These are phyloP conservation scores for Cymbopogon flexuosus DNA, from an alignment of 202 grass and related monocot species.

Conservation along the genomic window DNA sequence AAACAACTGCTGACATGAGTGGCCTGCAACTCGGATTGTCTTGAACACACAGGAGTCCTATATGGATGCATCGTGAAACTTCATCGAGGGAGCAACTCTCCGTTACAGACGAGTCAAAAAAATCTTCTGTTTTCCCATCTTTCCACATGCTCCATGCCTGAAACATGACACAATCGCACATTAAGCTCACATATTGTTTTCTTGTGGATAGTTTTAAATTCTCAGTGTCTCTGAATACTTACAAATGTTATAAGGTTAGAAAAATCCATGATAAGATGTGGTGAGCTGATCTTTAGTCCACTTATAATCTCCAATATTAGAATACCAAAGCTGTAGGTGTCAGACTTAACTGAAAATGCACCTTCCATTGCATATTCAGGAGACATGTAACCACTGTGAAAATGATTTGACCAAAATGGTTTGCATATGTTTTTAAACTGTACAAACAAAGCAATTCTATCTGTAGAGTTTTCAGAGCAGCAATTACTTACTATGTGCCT, in stretches of 20 bases:
- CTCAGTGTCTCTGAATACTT: neutral
- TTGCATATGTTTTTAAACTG: too few species aligned
- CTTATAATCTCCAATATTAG: conserved; percentile 42
- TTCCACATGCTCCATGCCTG: conserved; percentile 38
- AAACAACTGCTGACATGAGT: conserved; percentile 19
- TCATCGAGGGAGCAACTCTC: neutral
- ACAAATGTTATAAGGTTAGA: conserved; percentile 1
- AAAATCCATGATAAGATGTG: neutral
- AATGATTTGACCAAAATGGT: neutral
- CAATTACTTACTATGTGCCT: conserved; percentile 54
- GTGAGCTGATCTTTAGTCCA: conserved; percentile 24
- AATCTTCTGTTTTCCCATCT: neutral
- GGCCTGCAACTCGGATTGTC: conserved; percentile 6
- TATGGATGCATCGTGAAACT: conserved; percentile 19
- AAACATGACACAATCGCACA: too few species aligned
- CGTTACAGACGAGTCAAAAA: neutral
- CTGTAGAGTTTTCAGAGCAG: neutral
- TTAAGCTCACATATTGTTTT: too few species aligned
- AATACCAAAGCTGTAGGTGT: conserved; percentile 42
- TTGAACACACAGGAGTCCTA: conserved; percentile 33
- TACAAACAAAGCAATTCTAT: neutral
- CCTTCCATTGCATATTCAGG: too few species aligned
- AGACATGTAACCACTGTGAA: too few species aligned
- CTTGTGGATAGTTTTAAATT: too few species aligned
- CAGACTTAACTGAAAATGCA: conserved; percentile 41